phyloP scores from a whole-genome alignment of 768 basidiomycete genomes.

The Rhizopogon roseolus region DNA sequence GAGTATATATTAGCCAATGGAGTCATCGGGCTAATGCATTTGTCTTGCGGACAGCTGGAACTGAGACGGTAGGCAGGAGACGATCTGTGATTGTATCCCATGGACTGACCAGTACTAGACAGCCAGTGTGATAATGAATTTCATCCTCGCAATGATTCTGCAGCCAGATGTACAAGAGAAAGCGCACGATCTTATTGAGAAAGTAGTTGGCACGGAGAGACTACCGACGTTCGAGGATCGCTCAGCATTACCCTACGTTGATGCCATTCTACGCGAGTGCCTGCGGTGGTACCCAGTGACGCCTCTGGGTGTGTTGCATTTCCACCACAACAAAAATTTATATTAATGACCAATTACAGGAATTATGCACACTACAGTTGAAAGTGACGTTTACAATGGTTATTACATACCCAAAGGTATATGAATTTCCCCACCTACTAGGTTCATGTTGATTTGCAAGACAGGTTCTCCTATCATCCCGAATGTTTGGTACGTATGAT shows the following conservation, averaged over 20 bases:
- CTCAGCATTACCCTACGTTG: background rate
- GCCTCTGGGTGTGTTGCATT: conserved; percentile 1
- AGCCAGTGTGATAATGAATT: background rate
- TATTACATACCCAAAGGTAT: conserved; percentile 48
- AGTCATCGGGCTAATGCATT: background rate
- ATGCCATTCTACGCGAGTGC: conserved; percentile 3
- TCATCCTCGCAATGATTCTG: conserved; percentile 7
- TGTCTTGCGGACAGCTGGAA: background rate
- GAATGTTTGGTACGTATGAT: conserved; percentile 3
- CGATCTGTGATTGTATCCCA: background rate
- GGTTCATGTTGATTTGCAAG: background rate
- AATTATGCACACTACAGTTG: conserved; percentile 22
- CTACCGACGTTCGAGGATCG: conserved; percentile 2
- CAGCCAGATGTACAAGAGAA: conserved; percentile 4
- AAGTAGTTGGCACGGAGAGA: conserved; percentile 3
- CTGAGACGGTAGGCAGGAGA: conserved; percentile 4
- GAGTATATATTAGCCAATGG: background rate
- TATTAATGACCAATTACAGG: background rate
- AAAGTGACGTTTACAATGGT: conserved; percentile 35
- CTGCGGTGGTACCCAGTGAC: conserved; percentile 2
- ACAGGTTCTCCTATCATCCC: conserved; percentile 2
- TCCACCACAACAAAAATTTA: no score
- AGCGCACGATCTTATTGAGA: conserved; percentile 3
- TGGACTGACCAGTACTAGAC: conserved; percentile 1
- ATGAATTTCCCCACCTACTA: background rate